A percentile compares a stretch with the other conserved stretches of the same genome.
Evolutionary conservation across 225 moss, liverwort and hornwort genomes (phyloP).

Genomic region (Polytrichum formosum): DNA sequence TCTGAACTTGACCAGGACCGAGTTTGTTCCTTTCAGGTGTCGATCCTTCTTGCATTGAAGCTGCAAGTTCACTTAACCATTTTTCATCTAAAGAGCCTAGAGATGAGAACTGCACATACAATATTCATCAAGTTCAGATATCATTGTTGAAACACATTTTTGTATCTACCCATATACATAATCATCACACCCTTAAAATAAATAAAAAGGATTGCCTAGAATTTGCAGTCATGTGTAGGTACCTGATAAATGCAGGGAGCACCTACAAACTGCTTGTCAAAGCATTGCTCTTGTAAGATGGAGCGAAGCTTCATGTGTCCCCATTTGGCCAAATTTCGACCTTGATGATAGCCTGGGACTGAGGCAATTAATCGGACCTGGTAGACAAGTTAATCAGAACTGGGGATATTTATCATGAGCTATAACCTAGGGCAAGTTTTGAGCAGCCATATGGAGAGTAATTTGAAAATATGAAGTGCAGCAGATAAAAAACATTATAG

Average conservation of each 20-base stretch:
- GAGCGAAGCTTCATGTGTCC: constrained; percentile 94
- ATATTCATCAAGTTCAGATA: neutral
- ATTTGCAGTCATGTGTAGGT: too few relatives aligned
- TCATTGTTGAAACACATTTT: too few relatives aligned
- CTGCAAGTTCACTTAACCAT: constrained; percentile 77
- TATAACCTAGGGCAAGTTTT: too few relatives aligned
- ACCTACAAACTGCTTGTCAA: constrained; percentile 67
- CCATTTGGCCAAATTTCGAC: constrained; percentile 68
- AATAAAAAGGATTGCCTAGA: too few relatives aligned
- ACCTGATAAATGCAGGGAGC: constrained; percentile 82
- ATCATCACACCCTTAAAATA: neutral
- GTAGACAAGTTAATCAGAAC: neutral
- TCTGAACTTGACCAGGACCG: constrained; percentile 67
- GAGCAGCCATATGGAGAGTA: too few relatives aligned
- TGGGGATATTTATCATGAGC: neutral
- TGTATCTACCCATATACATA: neutral
- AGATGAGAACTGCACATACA: constrained; percentile 83
- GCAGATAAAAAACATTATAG: too few relatives aligned
- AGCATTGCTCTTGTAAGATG: constrained; percentile 65
- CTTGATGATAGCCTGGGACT: constrained; percentile 91
- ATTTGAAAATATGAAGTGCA: too few relatives aligned
- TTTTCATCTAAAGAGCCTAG: constrained; percentile 95
- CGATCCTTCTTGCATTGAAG: constrained; percentile 75
- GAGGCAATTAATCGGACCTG: constrained; percentile 90
- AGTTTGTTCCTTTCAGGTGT: constrained; percentile 52